Conservation (phyloP, 176 grass and related monocot genomes). For the Calamus simplicifolius region DNA sequence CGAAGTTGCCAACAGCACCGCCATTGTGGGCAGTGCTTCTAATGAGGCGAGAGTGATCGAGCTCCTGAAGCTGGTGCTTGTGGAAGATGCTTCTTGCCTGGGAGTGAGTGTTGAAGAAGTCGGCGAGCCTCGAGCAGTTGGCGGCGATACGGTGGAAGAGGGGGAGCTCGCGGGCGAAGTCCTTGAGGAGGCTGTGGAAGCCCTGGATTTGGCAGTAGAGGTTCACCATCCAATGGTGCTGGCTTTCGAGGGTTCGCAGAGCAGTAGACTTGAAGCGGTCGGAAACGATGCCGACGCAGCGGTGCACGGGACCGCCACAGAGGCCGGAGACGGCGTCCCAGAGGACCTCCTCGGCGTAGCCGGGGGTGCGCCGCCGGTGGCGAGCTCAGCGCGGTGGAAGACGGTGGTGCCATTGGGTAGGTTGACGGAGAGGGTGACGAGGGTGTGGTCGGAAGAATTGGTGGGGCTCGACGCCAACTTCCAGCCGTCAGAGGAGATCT, state of each 20-base stretch:
- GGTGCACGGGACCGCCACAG: slow-evolving; percentile 17
- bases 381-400: slow-evolving; percentile 8
- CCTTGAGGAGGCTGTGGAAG: slow-evolving; percentile 31
- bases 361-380: slow-evolving; percentile 18
- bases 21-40: no score
- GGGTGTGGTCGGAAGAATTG: neutral
- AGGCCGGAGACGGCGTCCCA: slow-evolving; percentile 30
- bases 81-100: slow-evolving; percentile 44
- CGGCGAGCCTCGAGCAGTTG: slow-evolving; percentile 49
- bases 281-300: slow-evolving; percentile 71
- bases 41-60: slow-evolving; percentile 38
- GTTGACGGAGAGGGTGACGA: slow-evolving; percentile 34
- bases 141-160: slow-evolving; percentile 41
- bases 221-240: slow-evolving; percentile 81
- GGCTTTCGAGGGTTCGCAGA: slow-evolving; percentile 50
- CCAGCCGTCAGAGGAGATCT: slow-evolving; percentile 66
- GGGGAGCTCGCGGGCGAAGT: slow-evolving; percentile 52
- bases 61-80: slow-evolving; percentile 56
- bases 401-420: slow-evolving; percentile 5
- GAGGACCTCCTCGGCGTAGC: slow-evolving; percentile 45
- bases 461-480: slow-evolving; percentile 6
- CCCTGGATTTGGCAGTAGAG: slow-evolving; percentile 55
- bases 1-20: neutral
- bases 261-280: slow-evolving; percentile 72
- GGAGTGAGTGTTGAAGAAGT: slow-evolving; percentile 51